phyloP scores from a whole-genome alignment of 2,329 filamentous ascomycete species.

The Cytospora piceicola region DNA sequence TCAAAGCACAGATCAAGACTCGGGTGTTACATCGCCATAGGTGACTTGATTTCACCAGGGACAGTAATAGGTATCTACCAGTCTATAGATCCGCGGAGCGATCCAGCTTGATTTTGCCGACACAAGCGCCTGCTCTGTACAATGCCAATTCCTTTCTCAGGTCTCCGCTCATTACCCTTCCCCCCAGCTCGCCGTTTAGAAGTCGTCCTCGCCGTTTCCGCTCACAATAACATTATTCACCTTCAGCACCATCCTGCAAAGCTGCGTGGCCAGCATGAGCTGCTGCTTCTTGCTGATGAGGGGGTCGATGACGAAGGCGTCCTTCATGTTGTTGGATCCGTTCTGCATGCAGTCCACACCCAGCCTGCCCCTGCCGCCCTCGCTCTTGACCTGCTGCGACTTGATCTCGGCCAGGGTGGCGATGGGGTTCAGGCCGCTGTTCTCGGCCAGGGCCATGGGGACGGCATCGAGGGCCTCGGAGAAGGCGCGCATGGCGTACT shows the following conservation, averaged over 20 bases:
- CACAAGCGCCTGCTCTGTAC: constrained; percentile 16
- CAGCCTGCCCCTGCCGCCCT: constrained; percentile 61
- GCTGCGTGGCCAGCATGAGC: constrained; percentile 91
- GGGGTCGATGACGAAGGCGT: constrained; percentile 97
- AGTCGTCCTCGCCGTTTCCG: constrained; percentile 85
- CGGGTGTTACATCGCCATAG: not conserved
- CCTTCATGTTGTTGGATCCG: constrained; percentile 95
- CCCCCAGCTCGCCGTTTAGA: constrained; percentile 53
- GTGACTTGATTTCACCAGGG: constrained; percentile 4
- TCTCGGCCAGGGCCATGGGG: constrained; percentile 96
- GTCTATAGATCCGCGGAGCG: constrained; percentile 1
- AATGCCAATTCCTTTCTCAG: constrained; percentile 9
- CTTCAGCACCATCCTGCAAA: constrained; percentile 98
- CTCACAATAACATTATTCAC: constrained; percentile 95
- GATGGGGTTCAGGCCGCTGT: constrained; percentile 94
- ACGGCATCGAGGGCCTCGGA: constrained; percentile 91
- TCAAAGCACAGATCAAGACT: not conserved
- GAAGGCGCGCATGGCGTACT: constrained; percentile 99
- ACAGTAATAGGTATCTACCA: constrained; percentile 15
- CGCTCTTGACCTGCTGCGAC: constrained; percentile 88
- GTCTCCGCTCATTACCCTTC: not conserved
- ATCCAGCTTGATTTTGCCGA: constrained; percentile 8
- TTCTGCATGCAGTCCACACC: constrained; percentile 98
- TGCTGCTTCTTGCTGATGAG: constrained; percentile 98
- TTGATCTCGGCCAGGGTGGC: constrained; percentile 94